These are phyloP conservation scores for Claviceps sp. DNA, from an alignment of 2,329 filamentous ascomycete species.

Conservation along the genomic window DNA sequence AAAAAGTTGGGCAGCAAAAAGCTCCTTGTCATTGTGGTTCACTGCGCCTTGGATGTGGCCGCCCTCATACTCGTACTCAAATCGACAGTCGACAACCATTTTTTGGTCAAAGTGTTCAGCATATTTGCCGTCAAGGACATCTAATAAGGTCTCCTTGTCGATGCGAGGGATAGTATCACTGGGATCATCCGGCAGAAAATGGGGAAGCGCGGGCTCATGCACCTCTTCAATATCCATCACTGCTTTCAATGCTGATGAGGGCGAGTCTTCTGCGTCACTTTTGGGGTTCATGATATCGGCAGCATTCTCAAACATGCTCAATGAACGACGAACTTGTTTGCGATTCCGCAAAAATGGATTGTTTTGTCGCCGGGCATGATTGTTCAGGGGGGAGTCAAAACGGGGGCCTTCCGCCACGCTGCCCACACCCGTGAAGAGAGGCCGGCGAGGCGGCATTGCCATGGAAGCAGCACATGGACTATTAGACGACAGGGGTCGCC, in stretches of 20 bases:
- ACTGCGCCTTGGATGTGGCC: slow-evolving; percentile 88
- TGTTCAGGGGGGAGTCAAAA: slow-evolving; percentile 62
- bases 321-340: slow-evolving; percentile 78
- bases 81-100: slow-evolving; percentile 88
- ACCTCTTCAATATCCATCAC: slow-evolving; percentile 76
- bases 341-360: slow-evolving; percentile 63
- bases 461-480: slow-evolving; percentile 38
- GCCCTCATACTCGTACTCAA: slow-evolving; percentile 96
- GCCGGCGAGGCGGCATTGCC: slow-evolving; percentile 48
- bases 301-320: slow-evolving; percentile 96
- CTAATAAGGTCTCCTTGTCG: slow-evolving; percentile 63
- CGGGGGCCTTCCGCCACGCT: slow-evolving; percentile 36
- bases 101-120: slow-evolving; percentile 63
- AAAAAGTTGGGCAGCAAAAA: slow-evolving; percentile 70
- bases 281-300: slow-evolving; percentile 78
- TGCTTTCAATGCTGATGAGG: slow-evolving; percentile 43
- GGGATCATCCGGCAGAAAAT: slow-evolving; percentile 69
- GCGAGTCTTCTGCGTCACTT: slow-evolving; percentile 38
- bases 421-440: slow-evolving; percentile 48
- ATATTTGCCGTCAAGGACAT: slow-evolving; percentile 80
- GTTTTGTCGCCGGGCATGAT: slow-evolving; percentile 57
- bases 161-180: slow-evolving; percentile 84
- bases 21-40: slow-evolving; percentile 95
- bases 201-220: slow-evolving; percentile 62
- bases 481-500: slow-evolving; percentile 45